Base-by-base conservation (phyloP, 495 filamentous ascomycete species). In the Sordaria brevicollis region DNA sequence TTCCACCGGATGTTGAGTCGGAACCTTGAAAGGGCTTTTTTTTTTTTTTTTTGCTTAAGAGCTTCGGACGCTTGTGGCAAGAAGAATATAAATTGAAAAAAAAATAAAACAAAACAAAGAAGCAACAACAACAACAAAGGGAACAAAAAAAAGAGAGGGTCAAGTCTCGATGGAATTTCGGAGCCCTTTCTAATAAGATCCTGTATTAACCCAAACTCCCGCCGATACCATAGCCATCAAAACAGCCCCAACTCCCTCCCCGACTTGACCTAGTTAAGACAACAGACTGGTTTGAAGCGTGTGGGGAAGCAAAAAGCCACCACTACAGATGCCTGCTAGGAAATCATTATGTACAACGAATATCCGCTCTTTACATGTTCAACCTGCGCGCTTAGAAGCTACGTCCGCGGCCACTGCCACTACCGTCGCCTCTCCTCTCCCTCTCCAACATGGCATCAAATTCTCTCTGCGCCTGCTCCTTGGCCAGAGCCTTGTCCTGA, bases 361-460 rank as follows among this genome's bases (percentile, higher is more conserved):
- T 31, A 33, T 21, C 49, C 49, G 49, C 49, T 62, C 49, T 62
- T n/a, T 62, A 17, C 25, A 31, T 33, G 17, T 31, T 31, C 49
- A 15, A 11, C 49, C 33, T 15, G 3, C 15, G 15, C 4, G 5
- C 13, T 17, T 31, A 62, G 6, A 62, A 31, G 11, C 25, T 29
- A 31, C 49, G 49, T 62, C 49, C 13, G 2, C 49, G 49, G 6
- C 49, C 17, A 13, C 49, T 62, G 49, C 49, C 49, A 31, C 49
- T 62, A 25, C 49, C 49, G 17, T 62, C 15, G 31, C 83, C 65
- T 69, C 77, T 54, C 72, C 80, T 70, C 73, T 86, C 74, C 65
- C 79, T 49, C 71, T 79, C 67, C 69, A 82, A 68, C 75, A 84
- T 76, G 31, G 78, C 81, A 49, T 84, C 82, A 69, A 84, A 84